Base-by-base conservation (phyloP, 371 early-diverging fungal species). In the Amoeboaphelidium protococcarum region DNA sequence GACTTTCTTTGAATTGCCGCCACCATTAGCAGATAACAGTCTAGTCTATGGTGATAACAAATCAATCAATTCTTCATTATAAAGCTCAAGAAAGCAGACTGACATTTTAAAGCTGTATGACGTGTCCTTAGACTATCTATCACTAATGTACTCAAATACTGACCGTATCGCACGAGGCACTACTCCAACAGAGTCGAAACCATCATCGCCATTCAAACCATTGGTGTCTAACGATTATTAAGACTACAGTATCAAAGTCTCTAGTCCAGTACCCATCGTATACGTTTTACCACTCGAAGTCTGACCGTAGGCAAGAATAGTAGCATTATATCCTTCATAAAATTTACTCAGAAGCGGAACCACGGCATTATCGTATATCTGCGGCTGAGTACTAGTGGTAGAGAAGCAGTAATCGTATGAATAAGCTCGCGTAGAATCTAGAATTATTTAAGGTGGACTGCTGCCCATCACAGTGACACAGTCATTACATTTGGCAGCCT, bases 11-110 rank as follows among this genome's bases (percentile, higher is more conserved):
- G n/a, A n/a, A n/a, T n/a, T n/a, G n/a, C n/a, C n/a, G n/a, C n/a
- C n/a, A n/a, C n/a, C n/a, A n/a, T n/a, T n/a, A n/a, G n/a, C n/a
- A n/a, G n/a, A n/a, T n/a, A n/a, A n/a, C n/a, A n/a, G n/a, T n/a
- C n/a, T n/a, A n/a, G n/a, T n/a, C 24, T 49, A 31, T 25, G 66
- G 63, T 43, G 72, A 71, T 25, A 88, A 60, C 40, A 91, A 66
- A 64, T 90, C 88, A n/a, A 77, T 74, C 16, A 91, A 61, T 42
- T 86, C 85, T 60, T 99, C 98, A 58, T 98, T 98, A 65, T 99
- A 96, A 23, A 99, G 71, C 58, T 99, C 99, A 3, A 91, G 60
- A 62, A 80, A 90, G 27, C 83, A 73, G 3, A 76, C 71, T 43
- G 53, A 64, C 23, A 80, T 71, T 51, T 72, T 65, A 42, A 45